These are phyloP conservation scores for Vitis rotundifolia DNA, from an alignment of 164 flowering plant species.

Conservation along the genomic window DNA sequence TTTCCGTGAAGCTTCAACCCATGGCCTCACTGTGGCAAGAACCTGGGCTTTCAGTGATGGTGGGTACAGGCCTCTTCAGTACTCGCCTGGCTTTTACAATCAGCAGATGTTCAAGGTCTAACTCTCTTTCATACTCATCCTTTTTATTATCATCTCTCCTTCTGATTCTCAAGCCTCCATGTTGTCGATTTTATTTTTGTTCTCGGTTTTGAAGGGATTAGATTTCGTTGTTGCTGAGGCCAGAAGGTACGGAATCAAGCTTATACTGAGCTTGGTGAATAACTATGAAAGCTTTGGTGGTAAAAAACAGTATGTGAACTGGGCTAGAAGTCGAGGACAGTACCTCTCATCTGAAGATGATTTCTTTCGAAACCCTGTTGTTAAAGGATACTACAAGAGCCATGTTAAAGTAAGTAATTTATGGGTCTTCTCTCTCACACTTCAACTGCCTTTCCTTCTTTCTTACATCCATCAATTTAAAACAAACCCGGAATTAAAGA, in stretches of 20 bases:
- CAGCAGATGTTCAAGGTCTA: constrained; percentile 67
- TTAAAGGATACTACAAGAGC: constrained; percentile 68
- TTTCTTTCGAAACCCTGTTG: constrained; percentile 64
- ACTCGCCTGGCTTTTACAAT: constrained; percentile 72
- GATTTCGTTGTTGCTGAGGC: constrained; percentile 82
- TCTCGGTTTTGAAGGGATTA: constrained; percentile 47
- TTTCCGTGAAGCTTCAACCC: constrained; percentile 59
- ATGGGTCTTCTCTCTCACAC: too few species aligned
- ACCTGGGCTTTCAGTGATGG: constrained; percentile 95
- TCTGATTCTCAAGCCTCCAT: neutral
- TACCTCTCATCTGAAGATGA: constrained; percentile 69
- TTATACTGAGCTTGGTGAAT: constrained; percentile 68
- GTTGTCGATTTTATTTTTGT: neutral
- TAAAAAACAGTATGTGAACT: constrained; percentile 74
- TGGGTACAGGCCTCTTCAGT: constrained; percentile 68
- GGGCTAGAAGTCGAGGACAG: constrained; percentile 72
- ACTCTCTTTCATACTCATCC: neutral
- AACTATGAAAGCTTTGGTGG: constrained; percentile 81
- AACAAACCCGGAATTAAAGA: too few species aligned
- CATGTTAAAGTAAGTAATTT: constrained; percentile 44
- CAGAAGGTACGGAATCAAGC: constrained; percentile 67
- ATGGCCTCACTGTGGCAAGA: constrained; percentile 73
- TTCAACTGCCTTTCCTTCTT: neutral
- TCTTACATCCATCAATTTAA: neutral
- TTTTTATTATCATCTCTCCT: neutral